Base-by-base conservation (phyloP, 805 yeast genomes). In the Saturnispora hagleri region DNA sequence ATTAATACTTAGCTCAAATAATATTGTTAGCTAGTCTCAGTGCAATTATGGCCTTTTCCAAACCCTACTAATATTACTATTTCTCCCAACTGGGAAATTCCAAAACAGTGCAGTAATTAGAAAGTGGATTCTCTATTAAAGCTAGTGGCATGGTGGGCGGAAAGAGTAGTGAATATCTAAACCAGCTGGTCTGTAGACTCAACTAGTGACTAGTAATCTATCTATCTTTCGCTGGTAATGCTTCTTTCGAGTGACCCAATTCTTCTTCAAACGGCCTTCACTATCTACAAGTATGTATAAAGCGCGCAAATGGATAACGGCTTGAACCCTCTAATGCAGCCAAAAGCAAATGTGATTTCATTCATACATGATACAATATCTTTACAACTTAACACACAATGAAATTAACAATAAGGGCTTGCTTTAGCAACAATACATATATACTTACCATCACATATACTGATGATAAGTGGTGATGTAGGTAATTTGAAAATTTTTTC, bases 261-360 rank as follows among this genome's bases (percentile, higher is more conserved):
- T 31, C 12, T 31, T 31, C 34, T 84, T 83, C 81, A 81, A 84
- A 80, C 81, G 79, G 81, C 85, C 86, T 83, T 80, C 81, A 81
- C 85, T 81, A 85, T 78, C 80, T 76, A 80, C 79, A 84, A 84
- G 84, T 79, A 2, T 31, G 13, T 31, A 13, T 31, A 31, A 31
- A 85, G 80, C 85, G 85, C 85, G 82, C 34, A 31, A 31, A 31
- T 31, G 34, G 34, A 31, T 13, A 31, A 31, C 13, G 34, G 12
- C 34, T 31, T 8, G 34, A 13, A 13, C 34, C 15, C 15, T 31
- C 34, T 31, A 9, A 5, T 12, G 15, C 5, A 31, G n/a, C 34
- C 34, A 31, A 31, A 13, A 12, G 34, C 5, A 31, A 31, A 4
- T 4, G 7, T 8, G 9, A 26, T 26, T 6, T 8, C 28, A 26